Base-by-base conservation (phyloP, 345 rosid species). In the Melaleuca alternifolia region DNA sequence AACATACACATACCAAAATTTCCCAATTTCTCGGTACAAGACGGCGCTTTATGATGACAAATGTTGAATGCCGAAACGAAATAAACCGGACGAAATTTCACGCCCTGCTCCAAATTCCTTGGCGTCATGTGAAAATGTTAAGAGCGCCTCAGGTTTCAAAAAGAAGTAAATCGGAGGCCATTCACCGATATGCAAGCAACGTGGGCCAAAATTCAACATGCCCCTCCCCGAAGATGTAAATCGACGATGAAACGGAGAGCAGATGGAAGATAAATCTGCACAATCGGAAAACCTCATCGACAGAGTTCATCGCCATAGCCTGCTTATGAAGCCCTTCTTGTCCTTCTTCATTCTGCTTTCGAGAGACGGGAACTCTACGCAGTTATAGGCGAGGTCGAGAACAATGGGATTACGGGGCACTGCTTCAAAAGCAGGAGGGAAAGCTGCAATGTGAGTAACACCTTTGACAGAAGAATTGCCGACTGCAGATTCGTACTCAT, bases 291-390 rank as follows among this genome's bases (percentile, higher is more conserved):
- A 85, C 52, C 51, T 85, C 79, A 65, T 61, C 75, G 12, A 28
- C 37, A 54, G n/a, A 77, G 82, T 88, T 96, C 88, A 93, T 53
- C 97, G 76, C 94, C 95, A 95, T 10, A 95, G 50, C 88, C 99
- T 94, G 85, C 99, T 93, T 1, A 95, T 87, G 89, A 96, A 92
- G 48, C 99, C 95, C 90, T 90, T 96, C 90, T 85, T 91, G 87
- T 89, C 92, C 88, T 93, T 98, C 97, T 94, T 96, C 97, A 93
- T 95, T 89, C 98, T 91, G 92, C 92, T 94, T 57, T 95, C 98
- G 7, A 98, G 91, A 53, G 90, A 93, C 21, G 99, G 99, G 94
- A 96, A 98, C 28, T 93, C 93, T 37, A 96, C 92, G 81, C 81
- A 88, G 56, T 90, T 88, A 89, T 92, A 90, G n/a, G 96, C 99